phyloP scores from a whole-genome alignment of 139 green algal genomes.

The Chlorella sp. region DNA sequence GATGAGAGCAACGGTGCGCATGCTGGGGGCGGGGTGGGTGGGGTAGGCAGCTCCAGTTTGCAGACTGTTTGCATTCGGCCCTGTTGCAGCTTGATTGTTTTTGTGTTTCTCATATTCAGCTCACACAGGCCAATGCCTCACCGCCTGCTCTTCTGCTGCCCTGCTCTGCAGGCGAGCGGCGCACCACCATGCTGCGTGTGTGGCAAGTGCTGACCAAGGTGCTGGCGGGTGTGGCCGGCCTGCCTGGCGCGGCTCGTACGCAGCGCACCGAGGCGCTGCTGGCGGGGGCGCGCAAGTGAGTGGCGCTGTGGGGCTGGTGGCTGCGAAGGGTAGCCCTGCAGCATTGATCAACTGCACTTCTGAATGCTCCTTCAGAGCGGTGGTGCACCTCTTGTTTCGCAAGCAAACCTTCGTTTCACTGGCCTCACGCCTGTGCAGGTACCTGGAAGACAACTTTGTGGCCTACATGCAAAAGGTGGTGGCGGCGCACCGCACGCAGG shows the following conservation, averaged over 20 bases:
- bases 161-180: conserved; percentile 25
- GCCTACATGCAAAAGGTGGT: conserved; percentile 73
- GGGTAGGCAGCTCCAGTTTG: too few species aligned
- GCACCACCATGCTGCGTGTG: conserved; percentile 61
- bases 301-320: too few species aligned
- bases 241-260: conserved; percentile 18
- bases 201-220: conserved; percentile 77
- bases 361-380: too few species aligned
- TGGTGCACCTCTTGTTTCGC: too few species aligned
- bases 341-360: too few species aligned
- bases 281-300: conserved; percentile 46
- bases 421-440: conserved; percentile 1
- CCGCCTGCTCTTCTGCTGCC: too few species aligned
- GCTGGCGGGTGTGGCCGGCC: conserved; percentile 47
- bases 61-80: too few species aligned
- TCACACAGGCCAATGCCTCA: neutral
- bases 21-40: too few species aligned
- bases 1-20: too few species aligned
- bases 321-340: too few species aligned
- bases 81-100: too few species aligned
- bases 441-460: conserved; percentile 71
- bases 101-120: neutral
- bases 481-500: conserved; percentile 62
- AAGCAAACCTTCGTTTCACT: too few species aligned
- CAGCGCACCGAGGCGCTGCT: conserved; percentile 39